Evolutionary conservation across 495 filamentous ascomycete genomes (phyloP).

Genomic region (Hypoxylon rickii): DNA sequence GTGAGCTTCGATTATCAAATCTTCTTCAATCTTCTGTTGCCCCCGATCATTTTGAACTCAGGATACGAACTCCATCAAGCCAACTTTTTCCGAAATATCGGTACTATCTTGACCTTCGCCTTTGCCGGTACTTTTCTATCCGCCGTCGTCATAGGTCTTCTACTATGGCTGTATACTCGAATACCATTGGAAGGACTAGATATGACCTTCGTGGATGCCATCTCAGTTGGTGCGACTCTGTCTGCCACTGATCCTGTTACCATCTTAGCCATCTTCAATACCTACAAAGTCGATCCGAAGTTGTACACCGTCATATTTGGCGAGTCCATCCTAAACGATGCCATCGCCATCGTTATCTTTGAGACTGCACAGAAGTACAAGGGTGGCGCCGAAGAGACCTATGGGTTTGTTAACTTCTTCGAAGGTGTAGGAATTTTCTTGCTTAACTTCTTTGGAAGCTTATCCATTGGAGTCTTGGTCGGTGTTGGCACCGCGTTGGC

Average conservation of each 20-base stretch:
- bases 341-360: slow-evolving; percentile 96
- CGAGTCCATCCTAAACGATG: slow-evolving; percentile 97
- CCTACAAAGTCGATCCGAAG: slow-evolving; percentile 98
- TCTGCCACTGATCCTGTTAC: slow-evolving; percentile 98
- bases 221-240: slow-evolving; percentile 92
- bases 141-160: slow-evolving; percentile 83
- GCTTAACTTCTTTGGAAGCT: slow-evolving; percentile 91
- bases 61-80: slow-evolving; percentile 97
- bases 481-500: slow-evolving; percentile 84
- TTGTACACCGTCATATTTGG: slow-evolving; percentile 98
- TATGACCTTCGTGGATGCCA: slow-evolving; percentile 89
- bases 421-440: slow-evolving; percentile 94
- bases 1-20: slow-evolving; percentile 98
- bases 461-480: slow-evolving; percentile 83
- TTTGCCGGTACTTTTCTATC: slow-evolving; percentile 98
- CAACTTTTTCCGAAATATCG: slow-evolving; percentile 98
- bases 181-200: slow-evolving; percentile 83
- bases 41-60: slow-evolving; percentile 94
- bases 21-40: slow-evolving; percentile 97
- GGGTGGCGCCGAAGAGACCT: slow-evolving; percentile 61
- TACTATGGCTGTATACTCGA: slow-evolving; percentile 86
- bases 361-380: slow-evolving; percentile 92
- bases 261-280: slow-evolving; percentile 97
- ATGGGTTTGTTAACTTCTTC: slow-evolving; percentile 77
- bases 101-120: slow-evolving; percentile 96